These are phyloP conservation scores for Ceratocystiopsis minuta DNA, from an alignment of 2,329 filamentous ascomycete species.

Conservation along the genomic window DNA sequence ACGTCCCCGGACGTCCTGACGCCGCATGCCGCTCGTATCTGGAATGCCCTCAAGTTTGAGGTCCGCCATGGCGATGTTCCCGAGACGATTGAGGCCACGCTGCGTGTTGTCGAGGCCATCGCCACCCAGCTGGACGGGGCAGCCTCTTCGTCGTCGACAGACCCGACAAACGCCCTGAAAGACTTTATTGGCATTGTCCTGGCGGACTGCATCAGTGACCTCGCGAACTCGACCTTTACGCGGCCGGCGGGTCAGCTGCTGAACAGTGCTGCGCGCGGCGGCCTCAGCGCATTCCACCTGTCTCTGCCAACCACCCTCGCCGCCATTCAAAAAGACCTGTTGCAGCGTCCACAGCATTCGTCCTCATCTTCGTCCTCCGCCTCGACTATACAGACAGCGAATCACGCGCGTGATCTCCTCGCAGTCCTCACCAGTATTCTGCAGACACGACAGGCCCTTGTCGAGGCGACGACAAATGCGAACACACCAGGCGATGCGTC, in stretches of 20 bases:
- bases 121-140: constrained; percentile 15
- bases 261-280: constrained; percentile 31
- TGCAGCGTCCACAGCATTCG: constrained; percentile 20
- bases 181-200: constrained; percentile 20
- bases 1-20: constrained; percentile 27
- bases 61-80: constrained; percentile 42
- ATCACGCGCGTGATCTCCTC: constrained; percentile 33
- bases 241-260: constrained; percentile 33
- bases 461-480: constrained; percentile 11
- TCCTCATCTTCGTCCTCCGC: not conserved
- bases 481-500: constrained; percentile 8
- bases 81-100: constrained; percentile 36
- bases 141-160: not conserved
- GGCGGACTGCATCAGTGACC: constrained; percentile 33
- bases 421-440: constrained; percentile 32
- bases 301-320: constrained; percentile 28
- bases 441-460: constrained; percentile 24
- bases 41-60: constrained; percentile 44
- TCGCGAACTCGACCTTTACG: constrained; percentile 34
- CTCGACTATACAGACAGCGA: constrained; percentile 20
- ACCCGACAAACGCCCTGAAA: constrained; percentile 14
- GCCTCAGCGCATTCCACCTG: constrained; percentile 27
- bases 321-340: constrained; percentile 29
- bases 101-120: constrained; percentile 34
- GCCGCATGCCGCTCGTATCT: constrained; percentile 32